Evolutionary conservation across 2,329 filamentous ascomycete genomes (phyloP).

Genomic region (Nemania serpens): DNA sequence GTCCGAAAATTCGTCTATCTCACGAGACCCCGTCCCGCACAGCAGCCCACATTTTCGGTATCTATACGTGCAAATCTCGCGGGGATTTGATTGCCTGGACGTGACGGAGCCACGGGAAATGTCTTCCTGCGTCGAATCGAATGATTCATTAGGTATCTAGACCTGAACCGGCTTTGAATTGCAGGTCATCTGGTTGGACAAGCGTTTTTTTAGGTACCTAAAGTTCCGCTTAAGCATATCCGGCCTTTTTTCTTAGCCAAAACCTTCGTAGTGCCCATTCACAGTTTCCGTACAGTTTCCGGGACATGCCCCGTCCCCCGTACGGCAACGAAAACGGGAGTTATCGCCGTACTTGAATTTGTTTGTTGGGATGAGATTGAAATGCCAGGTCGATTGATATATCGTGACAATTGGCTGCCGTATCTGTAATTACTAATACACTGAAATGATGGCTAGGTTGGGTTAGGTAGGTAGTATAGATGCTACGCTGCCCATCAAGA

Average conservation of each 20-base stretch:
- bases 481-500: not conserved
- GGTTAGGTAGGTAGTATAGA: not conserved
- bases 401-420: too few species aligned
- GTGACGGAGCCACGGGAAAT: constrained; percentile 3
- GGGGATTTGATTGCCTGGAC: constrained; percentile 12
- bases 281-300: constrained; percentile 27
- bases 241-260: constrained; percentile 9
- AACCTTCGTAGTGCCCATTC: constrained; percentile 3
- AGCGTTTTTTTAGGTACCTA: not conserved
- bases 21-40: constrained; percentile 3
- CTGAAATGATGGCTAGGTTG: too few species aligned
- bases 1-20: constrained; percentile 9
- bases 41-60: constrained; percentile 18
- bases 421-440: too few species aligned
- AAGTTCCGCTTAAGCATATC: constrained; percentile 20
- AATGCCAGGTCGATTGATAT: too few species aligned
- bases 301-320: not conserved
- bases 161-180: constrained; percentile 1
- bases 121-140: constrained; percentile 1
- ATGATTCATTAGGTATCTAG: not conserved
- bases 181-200: constrained; percentile 14
- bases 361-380: too few species aligned
- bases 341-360: not conserved
- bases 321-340: not conserved
- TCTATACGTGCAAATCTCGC: not conserved